Evolutionary conservation across 192 early-diverging fungal species (phyloP), one percentile per base, ranked within the genome.

Genomic region (Backusella morwellensis): DNA sequence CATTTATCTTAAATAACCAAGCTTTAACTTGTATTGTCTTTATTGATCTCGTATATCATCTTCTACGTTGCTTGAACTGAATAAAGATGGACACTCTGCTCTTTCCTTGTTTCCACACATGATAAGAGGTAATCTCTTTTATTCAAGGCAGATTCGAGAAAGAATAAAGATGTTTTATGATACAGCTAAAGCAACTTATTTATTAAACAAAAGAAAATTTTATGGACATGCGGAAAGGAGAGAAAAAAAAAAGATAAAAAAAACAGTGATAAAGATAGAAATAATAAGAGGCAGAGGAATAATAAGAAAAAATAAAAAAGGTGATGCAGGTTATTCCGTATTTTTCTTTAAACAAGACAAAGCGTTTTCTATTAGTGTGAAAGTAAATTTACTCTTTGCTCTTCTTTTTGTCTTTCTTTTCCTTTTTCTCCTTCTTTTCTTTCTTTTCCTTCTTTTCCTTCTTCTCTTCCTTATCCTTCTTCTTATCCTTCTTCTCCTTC

Each of bases 401-500:
- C 78, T 88, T 85, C 83, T 89, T 80, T 83, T 91, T 90, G 38
- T 90, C 85, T 75, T 86, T 86, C 83, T 90, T 86, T 74, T 81
- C 83, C 85, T 87, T 82, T 80, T 88, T 86, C 63, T 86, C 83
- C 76, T 87, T 81, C 81, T 88, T 86, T 40, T 91, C 83, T 72
- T 86, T 78, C 83, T 91, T 90, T 34, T 90, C 85, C 78, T 86
- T 85, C 83, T 90, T 86, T 70, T 79, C 82, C 84, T 90, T 85
- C 71, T 78, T 75, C 17, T 84, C 83, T 59, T 87, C 85, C 8
- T 81, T 82, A 8, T 72, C 68, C 14, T 77, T 78, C 9, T 77
- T 74, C 42, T 83, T 70, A 5, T 78, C 47, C 73, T 85, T 82
- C 82, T 91, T 91, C 78, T 86, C 85, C 84, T 90, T 86, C 83